Percentiles rank a stretch among this genome's conserved stretches.
These are phyloP conservation scores for Sporothrix inflata DNA, from an alignment of 2,329 filamentous ascomycete species.

Conservation along the genomic window DNA sequence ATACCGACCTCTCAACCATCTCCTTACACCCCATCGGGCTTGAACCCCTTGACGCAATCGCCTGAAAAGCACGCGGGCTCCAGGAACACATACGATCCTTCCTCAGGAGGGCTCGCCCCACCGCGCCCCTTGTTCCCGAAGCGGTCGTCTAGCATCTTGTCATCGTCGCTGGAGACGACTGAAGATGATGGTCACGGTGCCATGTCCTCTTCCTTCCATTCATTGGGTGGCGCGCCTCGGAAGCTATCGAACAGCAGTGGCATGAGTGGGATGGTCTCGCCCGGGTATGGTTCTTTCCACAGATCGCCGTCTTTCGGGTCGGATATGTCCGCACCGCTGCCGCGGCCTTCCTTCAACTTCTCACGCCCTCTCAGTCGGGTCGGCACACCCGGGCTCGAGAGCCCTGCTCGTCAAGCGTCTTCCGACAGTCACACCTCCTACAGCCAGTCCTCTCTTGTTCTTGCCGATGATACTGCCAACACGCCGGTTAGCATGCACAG, in stretches of 20 bases:
- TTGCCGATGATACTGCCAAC: slow-evolving; percentile 66
- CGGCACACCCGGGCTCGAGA: slow-evolving; percentile 62
- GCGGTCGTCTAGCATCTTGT: slow-evolving; percentile 63
- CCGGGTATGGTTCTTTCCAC: slow-evolving; percentile 63
- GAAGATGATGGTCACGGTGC: slow-evolving; percentile 69
- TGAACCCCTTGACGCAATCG: slow-evolving; percentile 40
- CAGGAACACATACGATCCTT: slow-evolving; percentile 53
- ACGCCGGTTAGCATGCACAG: slow-evolving; percentile 75
- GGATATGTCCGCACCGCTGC: slow-evolving; percentile 70
- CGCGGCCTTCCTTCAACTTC: slow-evolving; percentile 86
- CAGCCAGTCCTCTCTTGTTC: slow-evolving; percentile 61
- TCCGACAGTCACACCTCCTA: slow-evolving; percentile 67
- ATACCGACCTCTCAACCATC: slow-evolving; percentile 41
- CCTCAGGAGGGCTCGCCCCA: slow-evolving; percentile 51
- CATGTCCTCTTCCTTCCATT: slow-evolving; percentile 58
- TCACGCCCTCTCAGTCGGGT: slow-evolving; percentile 84
- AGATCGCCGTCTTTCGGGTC: slow-evolving; percentile 86
- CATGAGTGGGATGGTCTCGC: slow-evolving; percentile 61
- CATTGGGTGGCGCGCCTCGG: slow-evolving; percentile 62
- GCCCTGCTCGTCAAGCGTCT: slow-evolving; percentile 64
- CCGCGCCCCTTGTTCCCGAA: slow-evolving; percentile 55
- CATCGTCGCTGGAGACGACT: slow-evolving; percentile 65
- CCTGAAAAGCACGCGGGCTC: slow-evolving; percentile 49
- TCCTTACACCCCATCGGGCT: slow-evolving; percentile 39
- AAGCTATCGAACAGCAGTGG: slow-evolving; percentile 76